phyloP scores from a whole-genome alignment of 352 stramenopile genomes.

The Phytophthora meadii region DNA sequence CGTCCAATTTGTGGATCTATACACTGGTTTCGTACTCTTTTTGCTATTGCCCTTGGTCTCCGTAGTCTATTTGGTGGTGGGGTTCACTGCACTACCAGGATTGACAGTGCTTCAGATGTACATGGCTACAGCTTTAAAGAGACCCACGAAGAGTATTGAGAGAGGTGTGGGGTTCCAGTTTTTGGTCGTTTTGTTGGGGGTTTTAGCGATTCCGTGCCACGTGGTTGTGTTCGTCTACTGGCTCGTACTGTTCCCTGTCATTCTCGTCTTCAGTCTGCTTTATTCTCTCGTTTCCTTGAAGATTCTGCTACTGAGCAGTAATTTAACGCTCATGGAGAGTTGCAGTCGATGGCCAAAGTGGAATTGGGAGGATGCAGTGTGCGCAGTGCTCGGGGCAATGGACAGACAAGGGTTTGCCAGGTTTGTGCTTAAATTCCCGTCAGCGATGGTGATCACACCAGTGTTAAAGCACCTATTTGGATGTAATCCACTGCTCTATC shows the following conservation, averaged over 20 bases:
- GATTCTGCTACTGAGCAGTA: slow-evolving; percentile 33
- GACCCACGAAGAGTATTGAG: slow-evolving; percentile 32
- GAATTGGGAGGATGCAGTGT: slow-evolving; percentile 42
- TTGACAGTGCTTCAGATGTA: slow-evolving; percentile 28
- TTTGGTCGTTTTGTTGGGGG: slow-evolving; percentile 18
- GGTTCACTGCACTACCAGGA: slow-evolving; percentile 22
- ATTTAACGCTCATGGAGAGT: slow-evolving; percentile 39
- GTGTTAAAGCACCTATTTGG: slow-evolving; percentile 54
- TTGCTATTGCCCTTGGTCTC: slow-evolving; percentile 25
- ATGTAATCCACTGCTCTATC: slow-evolving; percentile 51
- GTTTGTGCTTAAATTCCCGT: slow-evolving; percentile 45
- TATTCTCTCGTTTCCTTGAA: slow-evolving; percentile 40
- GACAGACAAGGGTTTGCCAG: slow-evolving; percentile 47
- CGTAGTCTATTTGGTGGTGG: slow-evolving; percentile 26
- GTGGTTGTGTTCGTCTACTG: slow-evolving; percentile 35
- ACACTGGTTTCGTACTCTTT: slow-evolving; percentile 25
- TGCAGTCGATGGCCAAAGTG: slow-evolving; percentile 44
- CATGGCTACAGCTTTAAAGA: slow-evolving; percentile 18
- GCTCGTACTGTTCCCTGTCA: slow-evolving; percentile 27
- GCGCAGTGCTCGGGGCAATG: slow-evolving; percentile 40
- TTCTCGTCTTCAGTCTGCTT: slow-evolving; percentile 33
- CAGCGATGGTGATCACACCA: slow-evolving; percentile 38
- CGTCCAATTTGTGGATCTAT: slow-evolving; percentile 40
- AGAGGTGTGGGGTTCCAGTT: slow-evolving; percentile 15
- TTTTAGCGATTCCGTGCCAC: slow-evolving; percentile 30